Conservation (phyloP, 306 rosid genomes). For the Trichosanthes cucumerina region DNA sequence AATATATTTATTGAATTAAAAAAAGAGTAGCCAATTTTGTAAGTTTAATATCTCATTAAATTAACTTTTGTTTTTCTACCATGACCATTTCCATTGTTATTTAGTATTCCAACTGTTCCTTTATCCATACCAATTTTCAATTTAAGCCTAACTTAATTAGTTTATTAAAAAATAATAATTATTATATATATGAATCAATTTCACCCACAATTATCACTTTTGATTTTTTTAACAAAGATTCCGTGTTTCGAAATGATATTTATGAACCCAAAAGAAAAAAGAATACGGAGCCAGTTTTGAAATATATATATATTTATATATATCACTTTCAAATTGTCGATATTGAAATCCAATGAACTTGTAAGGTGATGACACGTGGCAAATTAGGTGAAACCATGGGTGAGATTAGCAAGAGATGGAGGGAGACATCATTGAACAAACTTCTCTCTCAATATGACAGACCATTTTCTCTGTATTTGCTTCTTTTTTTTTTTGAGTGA, state of each 20-base stretch:
- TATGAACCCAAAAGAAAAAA: background rate
- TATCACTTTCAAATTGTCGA: background rate
- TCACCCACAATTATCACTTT: no score
- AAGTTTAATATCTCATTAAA: no score
- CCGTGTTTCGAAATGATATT: background rate
- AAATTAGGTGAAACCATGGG: background rate
- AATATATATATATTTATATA: background rate
- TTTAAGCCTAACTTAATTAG: no score
- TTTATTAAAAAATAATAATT: no score
- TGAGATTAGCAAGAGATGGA: background rate
- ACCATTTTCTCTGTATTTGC: background rate
- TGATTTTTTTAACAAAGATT: no score
- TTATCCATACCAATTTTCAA: no score
- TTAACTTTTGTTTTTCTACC: no score
- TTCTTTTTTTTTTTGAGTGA: background rate
- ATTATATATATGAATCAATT: no score
- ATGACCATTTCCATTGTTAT: no score
- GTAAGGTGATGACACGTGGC: background rate
- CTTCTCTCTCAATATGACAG: background rate
- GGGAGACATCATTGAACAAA: background rate
- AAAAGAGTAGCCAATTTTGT: no score
- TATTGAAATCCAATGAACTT: background rate
- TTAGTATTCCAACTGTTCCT: no score
- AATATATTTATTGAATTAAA: no score
- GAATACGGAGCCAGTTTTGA: background rate